These are phyloP conservation scores for Penicillium robsamsonii DNA, from an alignment of 495 filamentous ascomycete genomes.

Conservation along the genomic window DNA sequence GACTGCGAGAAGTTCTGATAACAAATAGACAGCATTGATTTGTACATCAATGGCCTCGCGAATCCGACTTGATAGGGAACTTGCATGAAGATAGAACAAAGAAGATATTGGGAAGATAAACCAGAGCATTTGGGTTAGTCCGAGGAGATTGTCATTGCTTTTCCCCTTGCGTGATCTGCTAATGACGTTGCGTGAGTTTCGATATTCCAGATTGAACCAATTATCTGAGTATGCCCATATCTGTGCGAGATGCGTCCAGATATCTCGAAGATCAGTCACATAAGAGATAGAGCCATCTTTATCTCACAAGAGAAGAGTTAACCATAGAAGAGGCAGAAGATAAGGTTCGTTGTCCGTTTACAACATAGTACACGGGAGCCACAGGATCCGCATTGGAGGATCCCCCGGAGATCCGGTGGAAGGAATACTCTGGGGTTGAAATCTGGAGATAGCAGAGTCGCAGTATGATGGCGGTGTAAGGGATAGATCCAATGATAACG, in stretches of 20 bases:
- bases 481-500: slow-evolving; percentile 5
- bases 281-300: neutral
- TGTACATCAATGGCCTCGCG: neutral
- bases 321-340: neutral
- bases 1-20: neutral
- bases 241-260: neutral
- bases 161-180: slow-evolving; percentile 2
- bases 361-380: neutral
- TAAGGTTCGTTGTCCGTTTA: slow-evolving; percentile 8
- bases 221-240: neutral
- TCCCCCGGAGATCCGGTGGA: slow-evolving; percentile 15
- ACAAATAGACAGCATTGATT: neutral
- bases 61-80: slow-evolving; percentile 4
- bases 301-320: neutral
- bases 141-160: neutral
- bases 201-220: slow-evolving; percentile 2
- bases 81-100: neutral
- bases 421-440: slow-evolving; percentile 19
- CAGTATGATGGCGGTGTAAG: slow-evolving; percentile 6
- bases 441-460: slow-evolving; percentile 25
- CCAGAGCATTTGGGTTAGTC: neutral
- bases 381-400: slow-evolving; percentile 9
- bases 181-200: neutral
- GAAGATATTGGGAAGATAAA: neutral
- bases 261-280: slow-evolving; percentile 10